These are phyloP conservation scores for Mycena citricolor DNA, from an alignment of 1,284 basidiomycete genomes.

Conservation along the genomic window DNA sequence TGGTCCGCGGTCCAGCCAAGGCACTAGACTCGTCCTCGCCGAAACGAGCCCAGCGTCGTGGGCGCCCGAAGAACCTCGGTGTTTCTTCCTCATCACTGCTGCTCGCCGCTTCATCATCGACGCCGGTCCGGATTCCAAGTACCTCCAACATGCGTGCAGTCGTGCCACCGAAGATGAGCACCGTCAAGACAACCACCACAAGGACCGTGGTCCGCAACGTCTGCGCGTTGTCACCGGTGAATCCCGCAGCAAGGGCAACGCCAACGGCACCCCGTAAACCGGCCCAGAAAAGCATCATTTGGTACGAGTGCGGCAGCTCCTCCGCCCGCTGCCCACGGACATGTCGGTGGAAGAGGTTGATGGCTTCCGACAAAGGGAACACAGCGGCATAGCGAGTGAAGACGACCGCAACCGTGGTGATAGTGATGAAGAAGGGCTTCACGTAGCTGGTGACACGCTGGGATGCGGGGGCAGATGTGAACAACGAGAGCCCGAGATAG, in stretches of 20 bases:
- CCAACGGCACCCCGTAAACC: constrained; percentile 95
- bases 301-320: constrained; percentile 92
- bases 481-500: constrained; percentile 94
- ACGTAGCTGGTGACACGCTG: constrained; percentile 83
- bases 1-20: constrained; percentile 36
- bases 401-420: constrained; percentile 87
- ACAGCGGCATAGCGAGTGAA: constrained; percentile 96
- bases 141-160: constrained; percentile 97
- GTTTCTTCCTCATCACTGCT: constrained; percentile 79
- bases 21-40: constrained; percentile 48
- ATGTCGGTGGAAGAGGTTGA: constrained; percentile 88
- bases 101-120: constrained; percentile 87
- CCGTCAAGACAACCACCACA: constrained; percentile 93
- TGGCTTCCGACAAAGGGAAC: constrained; percentile 93
- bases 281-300: constrained; percentile 99
- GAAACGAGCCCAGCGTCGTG: constrained; percentile 43
- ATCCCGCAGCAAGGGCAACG: constrained; percentile 94
- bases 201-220: constrained; percentile 93
- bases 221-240: constrained; percentile 89
- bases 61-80: constrained; percentile 22
- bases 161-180: constrained; percentile 94
- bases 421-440: constrained; percentile 93
- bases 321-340: constrained; percentile 83
- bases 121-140: constrained; percentile 93
- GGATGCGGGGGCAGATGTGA: constrained; percentile 75